These are phyloP conservation scores for Mycena capillaripes DNA, from an alignment of 768 basidiomycete species.

Conservation along the genomic window DNA sequence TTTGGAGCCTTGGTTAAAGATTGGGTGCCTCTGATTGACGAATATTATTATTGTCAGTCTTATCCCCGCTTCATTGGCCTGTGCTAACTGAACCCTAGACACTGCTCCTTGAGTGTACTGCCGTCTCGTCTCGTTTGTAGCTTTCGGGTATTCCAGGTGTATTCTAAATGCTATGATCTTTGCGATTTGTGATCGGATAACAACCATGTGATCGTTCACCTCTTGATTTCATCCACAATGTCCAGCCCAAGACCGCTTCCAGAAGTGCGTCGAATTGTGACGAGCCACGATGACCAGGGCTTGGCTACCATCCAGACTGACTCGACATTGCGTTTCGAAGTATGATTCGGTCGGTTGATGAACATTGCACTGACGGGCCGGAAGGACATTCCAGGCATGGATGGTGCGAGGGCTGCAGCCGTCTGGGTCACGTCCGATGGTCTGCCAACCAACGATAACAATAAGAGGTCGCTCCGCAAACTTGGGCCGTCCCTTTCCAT, in stretches of 20 bases:
- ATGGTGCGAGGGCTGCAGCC: conserved; percentile 51
- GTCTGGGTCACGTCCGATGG: conserved; percentile 67
- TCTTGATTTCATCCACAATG: conserved; percentile 41
- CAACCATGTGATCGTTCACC: conserved; percentile 20
- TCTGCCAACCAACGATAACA: conserved; percentile 69
- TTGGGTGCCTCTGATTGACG: conserved; percentile 91
- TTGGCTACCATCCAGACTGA: conserved; percentile 57
- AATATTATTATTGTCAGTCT: conserved; percentile 90
- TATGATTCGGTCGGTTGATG: conserved; percentile 26
- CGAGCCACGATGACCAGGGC: conserved; percentile 60
- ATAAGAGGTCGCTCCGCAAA: conserved; percentile 50
- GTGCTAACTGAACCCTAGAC: conserved; percentile 35
- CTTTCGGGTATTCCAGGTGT: conserved; percentile 22
- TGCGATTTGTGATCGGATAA: conserved; percentile 24
- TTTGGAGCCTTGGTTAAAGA: conserved; percentile 80
- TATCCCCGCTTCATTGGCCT: background rate
- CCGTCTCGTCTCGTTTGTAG: conserved; percentile 30
- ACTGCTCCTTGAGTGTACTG: conserved; percentile 57
- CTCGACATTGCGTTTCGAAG: conserved; percentile 46
- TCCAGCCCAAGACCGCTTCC: conserved; percentile 47
- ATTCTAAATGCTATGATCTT: conserved; percentile 27
- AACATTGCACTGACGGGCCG: background rate
- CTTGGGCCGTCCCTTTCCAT: background rate
- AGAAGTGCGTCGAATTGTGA: conserved; percentile 65
- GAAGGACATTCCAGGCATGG: conserved; percentile 52